Percentiles rank a stretch among this genome's conserved stretches.
Conservation (phyloP, 176 grass and related monocot genomes). For the Avena atlantica region DNA sequence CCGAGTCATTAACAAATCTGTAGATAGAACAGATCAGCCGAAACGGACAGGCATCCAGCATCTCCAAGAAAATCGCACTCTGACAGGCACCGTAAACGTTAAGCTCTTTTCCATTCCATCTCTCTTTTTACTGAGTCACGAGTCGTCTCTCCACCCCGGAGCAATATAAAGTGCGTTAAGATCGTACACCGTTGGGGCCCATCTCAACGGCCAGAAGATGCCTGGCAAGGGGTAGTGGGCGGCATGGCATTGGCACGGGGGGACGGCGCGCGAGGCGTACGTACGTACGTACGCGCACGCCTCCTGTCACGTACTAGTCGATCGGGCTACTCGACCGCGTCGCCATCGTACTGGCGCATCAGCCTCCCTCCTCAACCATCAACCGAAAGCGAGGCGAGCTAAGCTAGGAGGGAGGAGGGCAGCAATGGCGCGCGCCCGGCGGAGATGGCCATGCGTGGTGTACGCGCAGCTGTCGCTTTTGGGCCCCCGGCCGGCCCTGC, state of each 20-base stretch:
- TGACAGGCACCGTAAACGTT: background rate
- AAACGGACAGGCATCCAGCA: constrained; percentile 7
- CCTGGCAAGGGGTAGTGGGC: constrained; percentile 14
- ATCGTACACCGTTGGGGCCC: constrained; percentile 14
- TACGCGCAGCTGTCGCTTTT: constrained; percentile 41
- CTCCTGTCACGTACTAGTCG: background rate
- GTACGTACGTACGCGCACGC: background rate
- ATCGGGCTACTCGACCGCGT: background rate
- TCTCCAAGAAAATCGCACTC: background rate
- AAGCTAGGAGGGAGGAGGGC: background rate
- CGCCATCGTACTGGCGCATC: background rate
- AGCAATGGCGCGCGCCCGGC: background rate
- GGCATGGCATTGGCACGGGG: background rate
- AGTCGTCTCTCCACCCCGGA: background rate
- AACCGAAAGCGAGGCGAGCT: background rate
- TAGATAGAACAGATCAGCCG: background rate
- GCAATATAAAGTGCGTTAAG: background rate
- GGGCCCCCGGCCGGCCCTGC: constrained; percentile 1
- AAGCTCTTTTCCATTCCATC: background rate
- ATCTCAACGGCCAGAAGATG: background rate
- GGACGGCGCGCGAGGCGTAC: background rate
- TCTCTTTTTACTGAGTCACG: background rate
- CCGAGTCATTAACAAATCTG: background rate
- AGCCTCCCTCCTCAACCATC: too few relatives aligned
- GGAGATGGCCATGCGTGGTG: background rate